A percentile compares a stretch with the other conserved stretches of the same genome.
Evolutionary conservation across 495 filamentous ascomycete species (phyloP).

Genomic region (Neurospora sublineolata): DNA sequence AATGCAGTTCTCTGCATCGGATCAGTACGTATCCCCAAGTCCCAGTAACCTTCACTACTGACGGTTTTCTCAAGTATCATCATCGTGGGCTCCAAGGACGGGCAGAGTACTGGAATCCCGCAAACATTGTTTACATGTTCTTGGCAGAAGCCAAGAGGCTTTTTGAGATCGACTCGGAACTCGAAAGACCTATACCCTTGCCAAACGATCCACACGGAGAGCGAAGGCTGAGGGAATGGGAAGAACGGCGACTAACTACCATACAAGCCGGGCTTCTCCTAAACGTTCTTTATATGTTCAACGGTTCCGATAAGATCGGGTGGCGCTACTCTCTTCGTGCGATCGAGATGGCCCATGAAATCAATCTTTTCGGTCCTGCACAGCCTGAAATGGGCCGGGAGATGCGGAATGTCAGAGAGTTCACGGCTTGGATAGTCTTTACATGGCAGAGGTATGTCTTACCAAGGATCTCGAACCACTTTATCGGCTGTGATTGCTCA

Average conservation of each 20-base stretch:
- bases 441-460: constrained; percentile 26
- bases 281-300: constrained; percentile 18
- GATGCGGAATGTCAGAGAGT: constrained; percentile 15
- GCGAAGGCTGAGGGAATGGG: constrained; percentile 13
- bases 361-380: constrained; percentile 15
- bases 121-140: constrained; percentile 26
- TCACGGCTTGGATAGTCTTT: constrained; percentile 28
- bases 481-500: constrained; percentile 3
- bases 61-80: constrained; percentile 14
- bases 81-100: constrained; percentile 19
- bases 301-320: constrained; percentile 26
- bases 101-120: constrained; percentile 27
- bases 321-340: constrained; percentile 22
- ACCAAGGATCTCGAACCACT: not conserved
- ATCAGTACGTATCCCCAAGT: constrained; percentile 20
- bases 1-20: constrained; percentile 25
- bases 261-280: constrained; percentile 25
- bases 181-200: constrained; percentile 2
- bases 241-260: constrained; percentile 17
- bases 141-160: constrained; percentile 29
- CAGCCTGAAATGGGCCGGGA: constrained; percentile 1
- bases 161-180: constrained; percentile 22
- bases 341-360: constrained; percentile 23
- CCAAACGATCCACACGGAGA: constrained; percentile 12
- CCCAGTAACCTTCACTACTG: not conserved